Conservation (phyloP, 805 yeast genomes). For the Saturnispora hagleri region DNA sequence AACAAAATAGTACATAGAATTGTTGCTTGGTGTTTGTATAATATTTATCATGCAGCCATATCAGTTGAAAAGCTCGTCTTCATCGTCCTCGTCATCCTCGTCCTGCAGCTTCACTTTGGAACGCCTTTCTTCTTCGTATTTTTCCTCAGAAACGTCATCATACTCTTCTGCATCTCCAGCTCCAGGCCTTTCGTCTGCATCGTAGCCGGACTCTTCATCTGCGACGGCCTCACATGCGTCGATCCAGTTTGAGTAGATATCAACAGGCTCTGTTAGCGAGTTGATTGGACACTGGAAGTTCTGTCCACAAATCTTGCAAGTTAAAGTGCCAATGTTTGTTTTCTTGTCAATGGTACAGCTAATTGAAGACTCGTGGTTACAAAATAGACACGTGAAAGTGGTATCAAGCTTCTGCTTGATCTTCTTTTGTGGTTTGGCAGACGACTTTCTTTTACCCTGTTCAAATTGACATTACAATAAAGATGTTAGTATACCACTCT, state of each 20-base stretch:
- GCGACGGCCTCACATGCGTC: conserved; percentile 92
- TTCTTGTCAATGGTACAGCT: conserved; percentile 83
- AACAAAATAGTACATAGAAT: neutral
- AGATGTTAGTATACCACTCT: neutral
- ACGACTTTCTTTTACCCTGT: conserved; percentile 56
- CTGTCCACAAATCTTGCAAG: conserved; percentile 92
- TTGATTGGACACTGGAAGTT: conserved; percentile 83
- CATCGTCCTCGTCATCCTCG: conserved; percentile 14
- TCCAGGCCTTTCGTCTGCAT: conserved; percentile 14
- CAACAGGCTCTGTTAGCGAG: conserved; percentile 81
- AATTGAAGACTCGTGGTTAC: conserved; percentile 92
- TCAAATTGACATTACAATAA: neutral
- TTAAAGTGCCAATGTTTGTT: conserved; percentile 70
- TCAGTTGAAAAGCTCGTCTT: conserved; percentile 10
- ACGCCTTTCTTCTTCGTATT: neutral
- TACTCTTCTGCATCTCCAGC: conserved; percentile 15
- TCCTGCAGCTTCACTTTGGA: neutral
- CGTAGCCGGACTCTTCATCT: conserved; percentile 39
- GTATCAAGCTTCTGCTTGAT: conserved; percentile 73
- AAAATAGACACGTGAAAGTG: conserved; percentile 82
- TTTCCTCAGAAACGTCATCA: conserved; percentile 10
- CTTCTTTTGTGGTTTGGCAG: conserved; percentile 73
- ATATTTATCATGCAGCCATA: neutral
- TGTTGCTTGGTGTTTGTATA: neutral
- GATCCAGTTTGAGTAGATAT: conserved; percentile 94